Percentiles rank a stretch among this genome's conserved stretches.
Conservation (phyloP, 371 early-diverging fungal species). For the Rozella allomycis region DNA sequence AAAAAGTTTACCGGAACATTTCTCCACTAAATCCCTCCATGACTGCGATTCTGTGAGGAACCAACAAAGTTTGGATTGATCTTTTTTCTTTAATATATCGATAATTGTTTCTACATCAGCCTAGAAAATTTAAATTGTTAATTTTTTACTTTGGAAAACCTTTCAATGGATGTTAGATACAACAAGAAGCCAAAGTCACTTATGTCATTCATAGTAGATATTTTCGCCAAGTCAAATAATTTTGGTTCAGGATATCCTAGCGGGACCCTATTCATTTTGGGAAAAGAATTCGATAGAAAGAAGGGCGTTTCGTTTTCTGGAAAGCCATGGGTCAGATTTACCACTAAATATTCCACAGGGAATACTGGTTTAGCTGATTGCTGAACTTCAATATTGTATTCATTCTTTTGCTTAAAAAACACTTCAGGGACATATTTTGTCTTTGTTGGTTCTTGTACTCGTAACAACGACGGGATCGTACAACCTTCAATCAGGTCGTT, state of each 20-base stretch:
- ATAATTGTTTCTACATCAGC: slow-evolving; percentile 17
- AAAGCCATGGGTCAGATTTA: slow-evolving; percentile 87
- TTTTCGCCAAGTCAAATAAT: slow-evolving; percentile 7
- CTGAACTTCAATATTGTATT: slow-evolving; percentile 65
- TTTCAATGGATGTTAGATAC: too few species aligned
- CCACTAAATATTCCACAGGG: slow-evolving; percentile 84
- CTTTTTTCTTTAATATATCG: slow-evolving; percentile 16
- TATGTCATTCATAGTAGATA: slow-evolving; percentile 18
- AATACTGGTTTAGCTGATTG: slow-evolving; percentile 75
- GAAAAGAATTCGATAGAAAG: slow-evolving; percentile 40
- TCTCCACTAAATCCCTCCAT: slow-evolving; percentile 6
- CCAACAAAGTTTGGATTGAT: slow-evolving; percentile 52
- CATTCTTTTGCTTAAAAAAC: slow-evolving; percentile 80
- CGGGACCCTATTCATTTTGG: slow-evolving; percentile 46
- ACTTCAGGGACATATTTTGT: slow-evolving; percentile 79
- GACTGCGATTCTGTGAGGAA: slow-evolving; percentile 33
- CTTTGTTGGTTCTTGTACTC: slow-evolving; percentile 50
- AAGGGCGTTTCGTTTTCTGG: slow-evolving; percentile 53
- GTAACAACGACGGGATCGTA: slow-evolving; percentile 61
- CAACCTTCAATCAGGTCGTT: slow-evolving; percentile 82
- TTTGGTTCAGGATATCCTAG: slow-evolving; percentile 2
- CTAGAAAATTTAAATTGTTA: slow-evolving; percentile 25
- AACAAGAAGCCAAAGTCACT: slow-evolving; percentile 67
- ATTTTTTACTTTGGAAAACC: too few species aligned
- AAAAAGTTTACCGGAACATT: too few species aligned